phyloP scores from a whole-genome alignment of 768 basidiomycete genomes.

The Rhodosporidiobolus odoratus region DNA sequence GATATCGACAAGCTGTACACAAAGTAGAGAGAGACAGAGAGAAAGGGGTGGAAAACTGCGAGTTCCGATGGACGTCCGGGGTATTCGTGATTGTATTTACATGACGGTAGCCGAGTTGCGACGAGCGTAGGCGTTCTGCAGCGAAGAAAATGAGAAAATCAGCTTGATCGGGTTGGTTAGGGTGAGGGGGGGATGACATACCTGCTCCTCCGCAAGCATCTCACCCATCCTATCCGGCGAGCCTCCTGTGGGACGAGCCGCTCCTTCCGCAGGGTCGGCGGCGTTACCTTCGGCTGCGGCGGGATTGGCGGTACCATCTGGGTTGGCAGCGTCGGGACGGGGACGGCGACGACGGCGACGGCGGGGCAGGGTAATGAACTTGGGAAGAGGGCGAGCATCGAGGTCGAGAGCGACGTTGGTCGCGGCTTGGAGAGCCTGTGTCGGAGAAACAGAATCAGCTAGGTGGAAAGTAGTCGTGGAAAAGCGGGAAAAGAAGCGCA shows the following conservation, averaged over 20 bases:
- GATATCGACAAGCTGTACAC: neutral
- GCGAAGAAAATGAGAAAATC: neutral
- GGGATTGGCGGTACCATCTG: neutral
- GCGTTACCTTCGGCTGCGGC: neutral
- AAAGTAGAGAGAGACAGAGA: too few relatives aligned
- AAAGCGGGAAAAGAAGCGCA: constrained; percentile 42
- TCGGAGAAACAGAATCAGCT: constrained; percentile 5
- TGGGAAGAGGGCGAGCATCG: constrained; percentile 62
- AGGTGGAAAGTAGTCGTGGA: neutral
- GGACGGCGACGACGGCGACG: constrained; percentile 33
- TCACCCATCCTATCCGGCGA: constrained; percentile 14
- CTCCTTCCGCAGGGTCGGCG: neutral
- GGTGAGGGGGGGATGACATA: neutral
- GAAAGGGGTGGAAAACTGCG: neutral
- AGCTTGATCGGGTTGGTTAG: neutral
- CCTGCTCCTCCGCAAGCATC: constrained; percentile 41
- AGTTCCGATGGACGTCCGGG: neutral
- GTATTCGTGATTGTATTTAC: neutral
- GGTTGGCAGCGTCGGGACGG: constrained; percentile 8
- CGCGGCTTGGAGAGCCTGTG: constrained; percentile 65
- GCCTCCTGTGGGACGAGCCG: neutral
- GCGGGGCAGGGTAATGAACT: constrained; percentile 42
- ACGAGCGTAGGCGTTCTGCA: constrained; percentile 1
- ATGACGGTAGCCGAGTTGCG: constrained; percentile 9
- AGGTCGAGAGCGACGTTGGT: constrained; percentile 87